These are phyloP conservation scores for Cordyceps javanica DNA, from an alignment of 2,329 filamentous ascomycete species.

Conservation along the genomic window DNA sequence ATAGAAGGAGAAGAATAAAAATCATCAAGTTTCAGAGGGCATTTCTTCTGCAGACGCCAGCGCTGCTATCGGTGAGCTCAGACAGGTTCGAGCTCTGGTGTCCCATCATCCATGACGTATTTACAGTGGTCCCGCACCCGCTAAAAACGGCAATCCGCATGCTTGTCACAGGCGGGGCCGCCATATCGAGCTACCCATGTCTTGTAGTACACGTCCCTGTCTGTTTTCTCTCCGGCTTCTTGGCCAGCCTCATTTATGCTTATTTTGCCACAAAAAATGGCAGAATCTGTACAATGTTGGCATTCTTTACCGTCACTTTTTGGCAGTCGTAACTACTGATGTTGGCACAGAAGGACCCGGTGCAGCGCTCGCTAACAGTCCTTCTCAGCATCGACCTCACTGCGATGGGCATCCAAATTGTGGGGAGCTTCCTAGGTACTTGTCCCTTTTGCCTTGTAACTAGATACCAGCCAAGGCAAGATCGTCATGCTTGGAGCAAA, in stretches of 20 bases:
- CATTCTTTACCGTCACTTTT: no score
- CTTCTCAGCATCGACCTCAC: no score
- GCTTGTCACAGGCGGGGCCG: background rate
- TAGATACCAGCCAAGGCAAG: background rate
- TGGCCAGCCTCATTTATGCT: no score
- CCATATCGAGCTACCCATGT: no score
- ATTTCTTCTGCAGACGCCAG: background rate
- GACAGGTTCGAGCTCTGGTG: background rate
- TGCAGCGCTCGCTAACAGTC: no score
- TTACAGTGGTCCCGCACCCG: background rate
- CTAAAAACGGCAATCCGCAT: constrained; percentile 7
- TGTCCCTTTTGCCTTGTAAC: background rate
- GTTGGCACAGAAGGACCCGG: no score
- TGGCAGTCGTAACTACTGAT: no score
- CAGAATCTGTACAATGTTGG: no score
- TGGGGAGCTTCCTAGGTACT: background rate
- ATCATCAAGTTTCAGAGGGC: background rate
- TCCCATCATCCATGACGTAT: constrained; percentile 11
- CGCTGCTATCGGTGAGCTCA: background rate
- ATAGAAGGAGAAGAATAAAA: background rate
- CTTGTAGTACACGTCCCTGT: no score
- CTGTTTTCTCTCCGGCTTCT: no score
- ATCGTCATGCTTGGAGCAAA: background rate
- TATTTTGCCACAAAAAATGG: no score
- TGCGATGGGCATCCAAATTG: background rate